A percentile compares a stretch with the other conserved stretches of the same genome.
These are phyloP conservation scores for Atractiella rhizophila DNA, from an alignment of 768 basidiomycete genomes.

Conservation along the genomic window DNA sequence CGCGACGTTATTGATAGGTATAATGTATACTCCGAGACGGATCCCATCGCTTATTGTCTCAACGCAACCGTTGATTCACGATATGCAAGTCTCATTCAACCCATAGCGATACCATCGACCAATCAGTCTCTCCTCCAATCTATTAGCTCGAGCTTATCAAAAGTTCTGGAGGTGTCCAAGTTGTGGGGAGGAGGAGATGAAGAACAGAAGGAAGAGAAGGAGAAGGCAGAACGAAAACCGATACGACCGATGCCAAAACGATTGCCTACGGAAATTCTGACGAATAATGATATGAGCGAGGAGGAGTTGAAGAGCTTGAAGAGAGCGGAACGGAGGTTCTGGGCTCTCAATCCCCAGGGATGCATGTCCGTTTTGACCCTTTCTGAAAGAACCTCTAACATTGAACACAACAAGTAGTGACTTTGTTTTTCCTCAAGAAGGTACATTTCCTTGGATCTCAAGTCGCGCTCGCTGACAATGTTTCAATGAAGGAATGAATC, in stretches of 20 bases:
- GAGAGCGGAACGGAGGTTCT: conserved; percentile 11
- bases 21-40: conserved; percentile 12
- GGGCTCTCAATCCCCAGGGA: conserved; percentile 11
- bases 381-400: conserved; percentile 12
- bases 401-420: conserved; percentile 1
- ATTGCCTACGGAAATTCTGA: not conserved
- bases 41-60: conserved; percentile 14
- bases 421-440: conserved; percentile 5
- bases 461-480: no score
- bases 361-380: no score
- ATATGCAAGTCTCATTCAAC: conserved; percentile 14
- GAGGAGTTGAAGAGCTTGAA: conserved; percentile 10
- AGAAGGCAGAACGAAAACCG: not conserved
- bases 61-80: conserved; percentile 14
- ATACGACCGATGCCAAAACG: not conserved
- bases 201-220: not conserved
- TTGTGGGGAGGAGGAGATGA: not conserved
- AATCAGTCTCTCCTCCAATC: conserved; percentile 9
- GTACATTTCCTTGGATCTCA: no score
- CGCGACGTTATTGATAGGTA: conserved; percentile 1
- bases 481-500: no score
- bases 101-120: conserved; percentile 12
- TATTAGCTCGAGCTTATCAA: not conserved
- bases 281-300: conserved; percentile 5
- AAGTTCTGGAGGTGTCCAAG: not conserved